Percentiles rank a stretch among this genome's conserved stretches.
Evolutionary conservation across 208 protist species (phyloP).

Genomic region (Crithidia expoeki): DNA sequence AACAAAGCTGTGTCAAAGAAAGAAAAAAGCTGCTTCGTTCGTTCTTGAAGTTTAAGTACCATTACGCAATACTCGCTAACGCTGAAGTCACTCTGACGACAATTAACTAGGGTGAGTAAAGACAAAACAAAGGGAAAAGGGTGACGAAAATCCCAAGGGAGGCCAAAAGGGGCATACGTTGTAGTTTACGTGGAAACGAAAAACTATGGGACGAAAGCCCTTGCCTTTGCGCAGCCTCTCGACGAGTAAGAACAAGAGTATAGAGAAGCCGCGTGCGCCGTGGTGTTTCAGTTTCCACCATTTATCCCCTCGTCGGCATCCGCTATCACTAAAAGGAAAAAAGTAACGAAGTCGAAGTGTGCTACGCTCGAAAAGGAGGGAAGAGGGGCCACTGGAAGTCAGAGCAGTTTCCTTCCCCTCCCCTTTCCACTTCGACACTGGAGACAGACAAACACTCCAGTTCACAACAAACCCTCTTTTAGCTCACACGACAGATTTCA

Average conservation of each 20-base stretch:
- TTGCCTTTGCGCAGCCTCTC: too few relatives aligned
- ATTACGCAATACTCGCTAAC: conserved; percentile 20
- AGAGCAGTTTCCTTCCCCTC: too few relatives aligned
- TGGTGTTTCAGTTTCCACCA: background rate
- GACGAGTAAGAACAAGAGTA: conserved; percentile 22
- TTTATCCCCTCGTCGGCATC: background rate
- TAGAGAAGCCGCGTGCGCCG: conserved; percentile 3
- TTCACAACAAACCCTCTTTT: too few relatives aligned
- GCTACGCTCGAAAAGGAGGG: conserved; percentile 11
- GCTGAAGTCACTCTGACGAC: conserved; percentile 15
- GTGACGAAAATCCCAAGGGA: too few relatives aligned
- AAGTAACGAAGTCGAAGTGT: conserved; percentile 25
- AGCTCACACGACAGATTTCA: too few relatives aligned
- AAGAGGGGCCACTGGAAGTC: background rate
- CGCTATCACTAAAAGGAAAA: conserved; percentile 18
- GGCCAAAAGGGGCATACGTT: too few relatives aligned
- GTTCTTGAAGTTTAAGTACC: too few relatives aligned
- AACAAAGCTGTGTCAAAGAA: too few relatives aligned
- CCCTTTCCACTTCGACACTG: too few relatives aligned
- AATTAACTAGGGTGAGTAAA: conserved; percentile 23
- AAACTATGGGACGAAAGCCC: too few relatives aligned
- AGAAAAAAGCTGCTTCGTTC: too few relatives aligned
- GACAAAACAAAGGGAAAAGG: conserved; percentile 15
- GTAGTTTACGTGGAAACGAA: too few relatives aligned
- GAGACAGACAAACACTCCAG: background rate